Percentiles rank a stretch among this genome's conserved stretches.
phyloP scores from a whole-genome alignment of 768 basidiomycete species.

The Harrya chromipes region DNA sequence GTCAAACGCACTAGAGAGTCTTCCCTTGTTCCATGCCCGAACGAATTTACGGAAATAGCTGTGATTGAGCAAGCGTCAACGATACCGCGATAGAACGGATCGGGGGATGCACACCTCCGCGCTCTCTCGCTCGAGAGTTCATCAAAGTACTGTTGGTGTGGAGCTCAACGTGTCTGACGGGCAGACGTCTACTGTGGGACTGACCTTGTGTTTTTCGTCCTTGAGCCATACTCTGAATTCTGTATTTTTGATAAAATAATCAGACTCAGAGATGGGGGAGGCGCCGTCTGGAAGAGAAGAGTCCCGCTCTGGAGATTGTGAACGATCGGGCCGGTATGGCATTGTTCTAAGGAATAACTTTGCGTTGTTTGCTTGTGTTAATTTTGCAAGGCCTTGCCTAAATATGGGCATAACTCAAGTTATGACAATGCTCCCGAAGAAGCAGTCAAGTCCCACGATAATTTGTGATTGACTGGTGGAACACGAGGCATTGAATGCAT shows the following conservation, averaged over 20 bases:
- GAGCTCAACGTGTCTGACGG: constrained; percentile 1
- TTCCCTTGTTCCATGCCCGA: constrained; percentile 85
- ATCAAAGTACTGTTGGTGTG: constrained; percentile 70
- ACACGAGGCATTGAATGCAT: too few species aligned
- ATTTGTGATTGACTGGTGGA: too few species aligned
- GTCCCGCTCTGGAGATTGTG: constrained; percentile 45
- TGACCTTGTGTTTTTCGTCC: constrained; percentile 60
- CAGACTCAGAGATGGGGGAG: constrained; percentile 69
- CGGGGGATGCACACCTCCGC: constrained; percentile 50
- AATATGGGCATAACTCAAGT: not conserved
- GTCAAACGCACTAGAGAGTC: constrained; percentile 50
- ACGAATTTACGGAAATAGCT: constrained; percentile 95
- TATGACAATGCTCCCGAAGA: too few species aligned
- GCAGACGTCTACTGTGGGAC: constrained; percentile 6
- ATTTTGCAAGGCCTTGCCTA: not conserved
- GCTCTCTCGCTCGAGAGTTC: constrained; percentile 81
- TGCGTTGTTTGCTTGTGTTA: constrained; percentile 12
- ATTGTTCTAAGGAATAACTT: not conserved
- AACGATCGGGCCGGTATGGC: constrained; percentile 27
- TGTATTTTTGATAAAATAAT: constrained; percentile 85
- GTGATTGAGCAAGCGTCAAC: constrained; percentile 9
- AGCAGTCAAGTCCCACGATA: too few species aligned
- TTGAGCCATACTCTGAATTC: constrained; percentile 89
- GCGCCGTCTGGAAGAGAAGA: constrained; percentile 51
- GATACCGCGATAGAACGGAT: constrained; percentile 26